These are phyloP conservation scores for Aspergillus piperis DNA, from an alignment of 2,329 filamentous ascomycete genomes.

Conservation along the genomic window DNA sequence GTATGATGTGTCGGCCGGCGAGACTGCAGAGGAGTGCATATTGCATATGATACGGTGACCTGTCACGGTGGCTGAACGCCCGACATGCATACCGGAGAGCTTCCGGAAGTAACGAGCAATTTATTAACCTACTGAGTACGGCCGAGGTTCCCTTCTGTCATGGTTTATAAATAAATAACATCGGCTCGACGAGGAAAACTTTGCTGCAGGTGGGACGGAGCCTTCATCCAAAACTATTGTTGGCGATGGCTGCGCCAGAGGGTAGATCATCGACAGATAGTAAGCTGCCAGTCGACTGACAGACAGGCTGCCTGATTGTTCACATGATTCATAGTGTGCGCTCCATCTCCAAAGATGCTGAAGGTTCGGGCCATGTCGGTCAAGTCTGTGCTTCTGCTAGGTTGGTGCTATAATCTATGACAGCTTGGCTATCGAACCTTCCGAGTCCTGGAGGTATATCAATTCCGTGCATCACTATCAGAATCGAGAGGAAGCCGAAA, in stretches of 20 bases:
- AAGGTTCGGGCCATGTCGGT: background rate
- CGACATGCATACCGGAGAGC: slow-evolving; percentile 4
- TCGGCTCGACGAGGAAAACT: background rate
- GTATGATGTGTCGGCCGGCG: background rate
- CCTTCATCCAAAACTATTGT: slow-evolving; percentile 11
- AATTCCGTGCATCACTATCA: background rate
- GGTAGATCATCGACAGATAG: slow-evolving; percentile 7
- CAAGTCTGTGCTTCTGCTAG: background rate
- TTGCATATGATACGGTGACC: slow-evolving; percentile 10
- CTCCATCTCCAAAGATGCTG: background rate
- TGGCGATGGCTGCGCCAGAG: background rate
- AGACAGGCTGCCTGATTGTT: background rate
- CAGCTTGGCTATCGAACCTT: background rate
- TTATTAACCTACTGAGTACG: slow-evolving; percentile 1
- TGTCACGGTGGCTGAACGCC: slow-evolving; percentile 6
- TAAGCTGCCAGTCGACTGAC: background rate
- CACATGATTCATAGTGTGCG: background rate
- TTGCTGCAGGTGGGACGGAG: slow-evolving; percentile 1
- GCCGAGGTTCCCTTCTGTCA: background rate
- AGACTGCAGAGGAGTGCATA: slow-evolving; percentile 2
- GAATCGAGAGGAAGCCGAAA: background rate
- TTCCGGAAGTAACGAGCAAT: slow-evolving; percentile 5
- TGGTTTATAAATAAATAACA: slow-evolving; percentile 5
- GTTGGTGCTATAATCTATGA: background rate
- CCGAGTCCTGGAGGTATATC: background rate